Percentiles rank a stretch among this genome's conserved stretches.
Evolutionary conservation across 73 alveolate genomes (phyloP).

Genomic region (Uronychia binucleata): DNA sequence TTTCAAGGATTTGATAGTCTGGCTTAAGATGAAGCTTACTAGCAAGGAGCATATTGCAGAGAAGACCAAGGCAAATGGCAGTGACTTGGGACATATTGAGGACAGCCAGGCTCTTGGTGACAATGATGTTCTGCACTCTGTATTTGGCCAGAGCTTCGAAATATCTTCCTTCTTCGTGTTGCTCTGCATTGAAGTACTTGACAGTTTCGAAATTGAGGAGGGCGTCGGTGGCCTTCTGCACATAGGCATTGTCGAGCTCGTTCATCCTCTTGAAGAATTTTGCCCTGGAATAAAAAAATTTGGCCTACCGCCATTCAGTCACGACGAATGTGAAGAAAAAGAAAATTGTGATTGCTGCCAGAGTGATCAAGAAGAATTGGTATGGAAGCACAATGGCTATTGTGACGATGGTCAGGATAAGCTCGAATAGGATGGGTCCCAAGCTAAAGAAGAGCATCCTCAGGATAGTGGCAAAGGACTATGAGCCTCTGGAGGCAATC

Average conservation of each 20-base stretch:
- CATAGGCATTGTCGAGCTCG: slow-evolving; percentile 22
- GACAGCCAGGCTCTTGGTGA: slow-evolving; percentile 31
- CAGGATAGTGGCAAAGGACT: slow-evolving; percentile 39
- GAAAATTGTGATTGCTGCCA: slow-evolving; percentile 5
- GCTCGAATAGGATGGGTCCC: slow-evolving; percentile 30
- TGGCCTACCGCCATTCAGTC: slow-evolving; percentile 44
- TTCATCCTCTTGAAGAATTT: slow-evolving; percentile 21
- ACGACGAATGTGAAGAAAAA: slow-evolving; percentile 40
- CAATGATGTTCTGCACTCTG: slow-evolving; percentile 26
- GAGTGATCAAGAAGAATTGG: slow-evolving; percentile 6
- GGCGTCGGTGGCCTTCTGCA: slow-evolving; percentile 51
- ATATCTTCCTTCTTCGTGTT: slow-evolving; percentile 49
- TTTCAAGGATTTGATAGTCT: slow-evolving; percentile 11
- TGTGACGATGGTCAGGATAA: slow-evolving; percentile 12
- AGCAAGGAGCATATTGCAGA: slow-evolving; percentile 56
- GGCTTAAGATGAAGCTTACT: slow-evolving; percentile 26
- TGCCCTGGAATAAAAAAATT: slow-evolving; percentile 1
- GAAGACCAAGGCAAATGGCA: slow-evolving; percentile 47
- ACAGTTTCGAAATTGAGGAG: slow-evolving; percentile 56
- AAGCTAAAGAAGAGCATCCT: slow-evolving; percentile 22
- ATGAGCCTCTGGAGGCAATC: slow-evolving; percentile 48
- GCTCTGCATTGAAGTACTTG: slow-evolving; percentile 48
- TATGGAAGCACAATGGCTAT: neutral
- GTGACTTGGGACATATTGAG: slow-evolving; percentile 55
- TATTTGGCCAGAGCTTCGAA: slow-evolving; percentile 28